phyloP scores from a whole-genome alignment of 345 rosid species.

The Capsella bursapastoris region DNA sequence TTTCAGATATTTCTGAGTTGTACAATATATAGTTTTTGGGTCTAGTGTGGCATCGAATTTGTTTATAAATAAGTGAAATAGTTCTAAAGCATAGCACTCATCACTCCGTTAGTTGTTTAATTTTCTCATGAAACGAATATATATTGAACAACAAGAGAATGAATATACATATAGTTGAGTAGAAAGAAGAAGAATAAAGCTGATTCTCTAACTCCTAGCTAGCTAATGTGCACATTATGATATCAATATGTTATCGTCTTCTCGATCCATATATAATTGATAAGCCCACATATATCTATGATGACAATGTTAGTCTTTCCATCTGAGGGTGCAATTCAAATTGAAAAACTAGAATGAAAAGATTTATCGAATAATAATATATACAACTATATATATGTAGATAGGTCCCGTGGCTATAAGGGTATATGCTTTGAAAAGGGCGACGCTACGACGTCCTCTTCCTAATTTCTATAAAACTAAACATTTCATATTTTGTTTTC shows the following conservation, averaged over 20 bases:
- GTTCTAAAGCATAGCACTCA: background rate
- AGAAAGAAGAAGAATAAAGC: background rate
- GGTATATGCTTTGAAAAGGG: slow-evolving; percentile 45
- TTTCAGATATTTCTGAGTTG: background rate
- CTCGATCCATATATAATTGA: background rate
- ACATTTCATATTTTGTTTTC: slow-evolving; percentile 16
- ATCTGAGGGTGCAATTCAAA: slow-evolving; percentile 28
- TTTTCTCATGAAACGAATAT: background rate
- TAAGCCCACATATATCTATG: slow-evolving; percentile 2
- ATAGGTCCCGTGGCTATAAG: slow-evolving; percentile 41
- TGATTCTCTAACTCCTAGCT: background rate
- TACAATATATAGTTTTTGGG: background rate
- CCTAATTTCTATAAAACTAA: slow-evolving; percentile 20
- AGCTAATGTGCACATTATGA: background rate
- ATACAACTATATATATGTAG: slow-evolving; percentile 6
- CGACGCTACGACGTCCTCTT: slow-evolving; percentile 41
- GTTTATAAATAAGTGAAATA: background rate
- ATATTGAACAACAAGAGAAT: background rate
- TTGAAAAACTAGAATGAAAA: slow-evolving; percentile 21
- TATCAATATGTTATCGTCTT: slow-evolving; percentile 4
- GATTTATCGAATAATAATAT: slow-evolving; percentile 16
- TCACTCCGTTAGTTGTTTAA: background rate
- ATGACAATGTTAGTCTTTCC: background rate
- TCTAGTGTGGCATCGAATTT: background rate
- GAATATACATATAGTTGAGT: background rate